phyloP scores from a whole-genome alignment of 2,329 filamentous ascomycete genomes.

The Claviceps sorghi region DNA sequence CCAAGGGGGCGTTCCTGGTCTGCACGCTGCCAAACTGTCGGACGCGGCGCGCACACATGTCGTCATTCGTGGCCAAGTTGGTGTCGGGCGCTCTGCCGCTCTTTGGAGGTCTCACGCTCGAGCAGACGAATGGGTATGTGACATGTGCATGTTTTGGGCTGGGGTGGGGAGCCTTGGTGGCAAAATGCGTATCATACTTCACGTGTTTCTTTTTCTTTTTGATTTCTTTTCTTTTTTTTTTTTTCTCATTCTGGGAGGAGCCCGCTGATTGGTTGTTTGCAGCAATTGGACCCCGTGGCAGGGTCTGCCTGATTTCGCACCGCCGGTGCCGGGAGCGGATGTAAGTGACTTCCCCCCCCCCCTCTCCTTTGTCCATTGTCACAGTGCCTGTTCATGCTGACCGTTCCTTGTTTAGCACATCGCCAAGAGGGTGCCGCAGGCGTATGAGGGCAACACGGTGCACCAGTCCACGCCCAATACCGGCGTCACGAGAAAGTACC shows the following conservation, averaged over 20 bases:
- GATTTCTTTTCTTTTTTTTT: no score
- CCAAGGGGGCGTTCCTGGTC: no score
- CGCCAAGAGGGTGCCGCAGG: neutral
- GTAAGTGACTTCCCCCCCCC: neutral
- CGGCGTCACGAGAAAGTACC: conserved; percentile 2
- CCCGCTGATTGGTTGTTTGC: neutral
- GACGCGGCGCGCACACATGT: neutral
- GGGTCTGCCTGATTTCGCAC: neutral
- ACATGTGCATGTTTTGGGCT: neutral
- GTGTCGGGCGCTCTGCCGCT: neutral
- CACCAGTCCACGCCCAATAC: neutral
- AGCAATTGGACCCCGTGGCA: neutral
- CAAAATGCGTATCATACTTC: no score
- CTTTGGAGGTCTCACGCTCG: neutral
- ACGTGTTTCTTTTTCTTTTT: no score
- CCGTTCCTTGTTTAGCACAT: neutral
- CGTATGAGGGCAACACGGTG: neutral
- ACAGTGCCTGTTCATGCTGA: no score
- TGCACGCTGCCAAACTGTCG: neutral
- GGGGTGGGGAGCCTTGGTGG: no score
- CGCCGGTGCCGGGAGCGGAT: neutral
- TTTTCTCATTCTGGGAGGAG: no score
- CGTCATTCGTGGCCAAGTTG: neutral
- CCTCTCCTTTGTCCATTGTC: no score
- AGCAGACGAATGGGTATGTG: neutral